Evolutionary conservation across 2,329 filamentous ascomycete genomes (phyloP).

Genomic region (Fusarium zealandicum): DNA sequence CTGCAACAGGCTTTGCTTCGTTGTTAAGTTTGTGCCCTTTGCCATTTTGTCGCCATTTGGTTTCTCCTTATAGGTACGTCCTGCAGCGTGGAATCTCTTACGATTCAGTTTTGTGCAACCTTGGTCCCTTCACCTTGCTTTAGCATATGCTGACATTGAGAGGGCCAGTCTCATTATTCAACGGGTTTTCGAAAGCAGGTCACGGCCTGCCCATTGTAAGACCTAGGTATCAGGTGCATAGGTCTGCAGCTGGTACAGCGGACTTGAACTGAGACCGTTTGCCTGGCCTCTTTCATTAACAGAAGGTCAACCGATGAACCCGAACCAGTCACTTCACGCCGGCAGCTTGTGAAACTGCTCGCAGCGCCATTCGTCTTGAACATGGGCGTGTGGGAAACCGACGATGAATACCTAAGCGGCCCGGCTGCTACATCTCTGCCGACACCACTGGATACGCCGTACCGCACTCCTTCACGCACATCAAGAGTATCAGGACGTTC

Average conservation of each 20-base stretch:
- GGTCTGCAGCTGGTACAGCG: conserved; percentile 15
- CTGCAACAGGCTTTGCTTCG: neutral
- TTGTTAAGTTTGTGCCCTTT: no score
- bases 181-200: neutral
- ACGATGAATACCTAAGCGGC: conserved; percentile 65
- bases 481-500: conserved; percentile 70
- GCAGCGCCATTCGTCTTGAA: conserved; percentile 23
- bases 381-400: conserved; percentile 68
- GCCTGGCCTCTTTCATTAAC: neutral
- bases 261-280: neutral
- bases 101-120: neutral
- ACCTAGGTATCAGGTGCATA: conserved; percentile 28
- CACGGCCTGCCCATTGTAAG: conserved; percentile 8
- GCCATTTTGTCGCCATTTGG: no score
- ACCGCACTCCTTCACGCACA: conserved; percentile 72
- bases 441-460: conserved; percentile 74
- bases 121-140: conserved; percentile 5
- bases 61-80: no score
- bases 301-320: neutral
- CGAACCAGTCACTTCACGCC: neutral
- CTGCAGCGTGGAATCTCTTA: no score
- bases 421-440: conserved; percentile 67
- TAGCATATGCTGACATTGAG: conserved; percentile 15
- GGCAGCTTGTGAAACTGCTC: neutral
- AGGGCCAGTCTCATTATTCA: neutral